These are phyloP conservation scores for Euphrasia arctica DNA, from an alignment of 305 asterid species.

Conservation along the genomic window DNA sequence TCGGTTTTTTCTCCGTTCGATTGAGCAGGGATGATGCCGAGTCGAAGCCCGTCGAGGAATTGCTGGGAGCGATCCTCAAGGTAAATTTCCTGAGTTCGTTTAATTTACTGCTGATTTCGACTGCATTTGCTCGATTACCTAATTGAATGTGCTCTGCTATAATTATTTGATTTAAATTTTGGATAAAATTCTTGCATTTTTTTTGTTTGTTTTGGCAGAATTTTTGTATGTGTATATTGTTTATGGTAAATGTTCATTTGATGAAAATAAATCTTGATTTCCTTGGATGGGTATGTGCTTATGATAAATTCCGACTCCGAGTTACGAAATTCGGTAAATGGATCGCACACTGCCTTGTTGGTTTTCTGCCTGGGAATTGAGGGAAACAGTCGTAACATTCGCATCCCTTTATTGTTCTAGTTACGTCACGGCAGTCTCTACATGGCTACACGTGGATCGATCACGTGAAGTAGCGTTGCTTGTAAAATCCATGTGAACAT, in stretches of 20 bases:
- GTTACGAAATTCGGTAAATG: not conserved
- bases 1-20: not conserved
- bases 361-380: not conserved
- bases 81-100: constrained; percentile 21
- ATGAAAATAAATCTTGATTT: not conserved
- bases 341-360: not conserved
- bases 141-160: not conserved
- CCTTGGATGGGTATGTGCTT: not conserved
- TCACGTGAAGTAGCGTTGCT: not conserved
- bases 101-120: not conserved
- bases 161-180: not conserved
- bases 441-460: not conserved
- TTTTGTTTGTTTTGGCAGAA: not conserved
- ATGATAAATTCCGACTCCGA: not conserved
- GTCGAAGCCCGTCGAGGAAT: constrained; percentile 32
- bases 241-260: not conserved
- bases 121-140: not conserved
- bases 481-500: constrained; percentile 4
- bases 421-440: not conserved
- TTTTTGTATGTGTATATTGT: no score
- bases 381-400: not conserved
- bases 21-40: constrained; percentile 35
- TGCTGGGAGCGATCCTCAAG: constrained; percentile 35
- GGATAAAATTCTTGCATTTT: not conserved
- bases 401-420: not conserved